A percentile compares a stretch with the other conserved stretches of the same genome.
phyloP scores from a whole-genome alignment of 176 grass and related monocot genomes.

The Cymbopogon citratus region DNA sequence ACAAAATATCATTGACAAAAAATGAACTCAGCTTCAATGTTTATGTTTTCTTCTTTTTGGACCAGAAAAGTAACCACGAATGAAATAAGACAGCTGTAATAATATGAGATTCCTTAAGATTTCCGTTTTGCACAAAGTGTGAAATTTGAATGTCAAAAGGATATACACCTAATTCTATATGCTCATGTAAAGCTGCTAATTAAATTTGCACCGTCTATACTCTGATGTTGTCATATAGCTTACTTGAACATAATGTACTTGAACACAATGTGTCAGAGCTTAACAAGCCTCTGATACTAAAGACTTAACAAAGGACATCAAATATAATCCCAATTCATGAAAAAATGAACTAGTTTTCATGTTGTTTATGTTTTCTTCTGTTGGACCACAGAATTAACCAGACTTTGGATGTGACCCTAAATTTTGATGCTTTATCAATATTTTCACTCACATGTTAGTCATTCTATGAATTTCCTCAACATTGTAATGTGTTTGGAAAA shows the following conservation, averaged over 20 bases:
- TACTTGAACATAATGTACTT: background rate
- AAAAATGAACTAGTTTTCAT: background rate
- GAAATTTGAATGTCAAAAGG: background rate
- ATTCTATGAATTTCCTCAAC: background rate
- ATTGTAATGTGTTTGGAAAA: background rate
- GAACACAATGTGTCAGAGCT: background rate
- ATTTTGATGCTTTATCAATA: constrained; percentile 1
- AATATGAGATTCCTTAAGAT: background rate
- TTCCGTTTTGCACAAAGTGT: background rate
- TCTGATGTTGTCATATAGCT: background rate
- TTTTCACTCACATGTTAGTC: background rate
- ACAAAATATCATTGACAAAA: background rate
- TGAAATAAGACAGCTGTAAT: background rate
- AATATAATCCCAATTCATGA: background rate
- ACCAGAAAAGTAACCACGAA: background rate
- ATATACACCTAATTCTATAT: background rate
- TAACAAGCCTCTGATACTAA: background rate
- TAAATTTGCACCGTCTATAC: background rate
- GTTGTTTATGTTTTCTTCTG: background rate
- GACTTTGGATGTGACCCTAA: background rate
- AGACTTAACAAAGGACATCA: background rate
- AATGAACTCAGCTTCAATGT: background rate
- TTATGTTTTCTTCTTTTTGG: background rate
- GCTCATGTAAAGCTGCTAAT: background rate
- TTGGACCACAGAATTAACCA: background rate